Evolutionary conservation across 2,329 filamentous ascomycete genomes (phyloP), one percentile per base, ranked within the genome.

Genomic region (Meredithiella fracta): DNA sequence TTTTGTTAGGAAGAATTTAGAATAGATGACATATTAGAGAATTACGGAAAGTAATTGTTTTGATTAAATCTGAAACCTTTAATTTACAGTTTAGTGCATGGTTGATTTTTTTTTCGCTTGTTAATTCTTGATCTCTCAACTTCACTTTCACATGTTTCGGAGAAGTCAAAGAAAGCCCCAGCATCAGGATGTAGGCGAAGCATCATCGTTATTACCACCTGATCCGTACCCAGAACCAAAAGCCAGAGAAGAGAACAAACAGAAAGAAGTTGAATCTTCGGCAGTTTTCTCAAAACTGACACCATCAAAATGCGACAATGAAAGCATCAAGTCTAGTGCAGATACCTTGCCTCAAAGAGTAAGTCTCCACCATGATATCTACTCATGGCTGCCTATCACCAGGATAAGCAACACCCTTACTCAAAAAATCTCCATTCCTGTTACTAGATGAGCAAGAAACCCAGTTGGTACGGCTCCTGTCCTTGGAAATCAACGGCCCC

Each of bases 381-480:
- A 11, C 17, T 37, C 31, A 34, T 34, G 29, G 29, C 29, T 34
- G 29, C 29, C 29, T 34, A 11, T 11, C 29, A 34, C 29, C 29
- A 5, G 29, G 29, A 34, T 34, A 34, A 34, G 29, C 11, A 11
- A 11, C 29, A 34, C 38, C 38, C 38, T 42, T 20, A 42, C 38
- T 42, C 38, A 42, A 5, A 11, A 11, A 34, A 34, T 34, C 29
- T 11, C 38, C 38, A 7, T 20, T 20, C 38, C 38, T 42, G 20
- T 17, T 15, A 38, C 11, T 31, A 79, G 75, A 66, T 73, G 38
- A 72, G 70, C 58, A 78, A 78, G 63, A 67, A 72, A 7, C 70
- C 70, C 51, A 81, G 78, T 64, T 83, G 79, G 79, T 82, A 82
- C 64, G 77, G 77, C 54, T 77, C 79, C 17, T 81, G 77, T 77